Evolutionary conservation across 495 filamentous ascomycete species (phyloP), one percentile per base, ranked within the genome.

Genomic region (Hypoxylon lenormandii): DNA sequence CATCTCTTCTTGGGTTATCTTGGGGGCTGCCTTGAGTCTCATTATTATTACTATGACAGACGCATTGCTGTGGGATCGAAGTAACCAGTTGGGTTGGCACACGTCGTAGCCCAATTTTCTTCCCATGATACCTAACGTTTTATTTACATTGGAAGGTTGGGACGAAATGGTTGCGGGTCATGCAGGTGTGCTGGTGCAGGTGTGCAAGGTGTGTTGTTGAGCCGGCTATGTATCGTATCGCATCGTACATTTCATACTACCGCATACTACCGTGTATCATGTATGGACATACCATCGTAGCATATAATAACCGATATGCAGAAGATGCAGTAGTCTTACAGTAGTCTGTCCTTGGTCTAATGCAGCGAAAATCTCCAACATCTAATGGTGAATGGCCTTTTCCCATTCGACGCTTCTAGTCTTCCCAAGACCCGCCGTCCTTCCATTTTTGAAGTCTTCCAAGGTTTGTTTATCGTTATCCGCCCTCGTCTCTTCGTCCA

Each of bases 301-400:
- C 10, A 33, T 33, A 33, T 33, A 33, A 23, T 53, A 66, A 26
- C 52, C 65, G 30, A 53, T 13, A 72, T 67, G 69, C 69, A 69
- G 49, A 58, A 65, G 61, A 69, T 61, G 65, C 70, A 72, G 64
- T 72, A 72, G 60, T 56, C 12, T 48, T 28, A 37, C 38, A 16
- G 48, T 63, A 45, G n/a, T 42, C n/a, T 46, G 5, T 48, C 30
- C 30, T 33, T 33, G 30, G 30, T 33, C 30, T 33, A 33, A 56
- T 56, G 53, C 38, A 57, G n/a, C 18, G 23, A 23, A 54, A 40
- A 13, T 50, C 47, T 30, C 47, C 47, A 53, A 22, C 7, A 18
- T 33, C 26, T 65, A 37, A 58, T 58, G 53, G 51, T 54, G 5
- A 54, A 54, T 48, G 28, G 38, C 28, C 42, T 64, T 55, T 23